Conservation (phyloP, 352 stramenopile species). For the Halophytophthora polymorphica region DNA sequence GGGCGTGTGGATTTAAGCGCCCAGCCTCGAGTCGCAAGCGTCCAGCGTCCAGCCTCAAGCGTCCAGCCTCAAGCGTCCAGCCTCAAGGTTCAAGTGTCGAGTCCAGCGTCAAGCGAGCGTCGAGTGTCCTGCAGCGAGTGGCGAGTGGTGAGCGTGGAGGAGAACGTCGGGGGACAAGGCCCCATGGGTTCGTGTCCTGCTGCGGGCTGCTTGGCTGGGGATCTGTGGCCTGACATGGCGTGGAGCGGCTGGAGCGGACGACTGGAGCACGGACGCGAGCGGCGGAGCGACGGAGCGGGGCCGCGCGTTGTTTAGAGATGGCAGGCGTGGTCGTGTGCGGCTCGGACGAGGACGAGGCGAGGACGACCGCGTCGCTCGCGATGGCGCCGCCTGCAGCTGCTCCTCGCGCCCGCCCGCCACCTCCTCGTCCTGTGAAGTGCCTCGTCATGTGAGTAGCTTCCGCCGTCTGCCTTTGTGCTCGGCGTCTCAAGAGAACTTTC, state of each 20-base stretch:
- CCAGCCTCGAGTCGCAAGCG: slow-evolving; percentile 14
- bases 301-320: slow-evolving; percentile 29
- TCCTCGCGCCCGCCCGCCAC: slow-evolving; percentile 3
- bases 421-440: slow-evolving; percentile 26
- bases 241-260: too few species aligned
- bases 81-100: too few species aligned
- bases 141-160: too few species aligned
- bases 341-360: slow-evolving; percentile 12
- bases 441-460: slow-evolving; percentile 38
- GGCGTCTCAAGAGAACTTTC: slow-evolving; percentile 24
- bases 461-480: slow-evolving; percentile 17
- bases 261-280: slow-evolving; percentile 9
- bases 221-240: too few species aligned
- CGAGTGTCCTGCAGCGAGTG: too few species aligned
- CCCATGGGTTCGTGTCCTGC: too few species aligned
- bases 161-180: too few species aligned
- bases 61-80: too few species aligned
- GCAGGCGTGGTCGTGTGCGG: slow-evolving; percentile 12
- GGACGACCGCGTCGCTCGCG: slow-evolving; percentile 5
- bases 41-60: too few species aligned
- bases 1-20: slow-evolving; percentile 83
- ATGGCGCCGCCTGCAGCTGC: background rate
- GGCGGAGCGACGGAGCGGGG: slow-evolving; percentile 12
- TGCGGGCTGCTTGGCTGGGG: too few species aligned
- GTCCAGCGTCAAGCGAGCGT: too few species aligned